phyloP scores from a whole-genome alignment of 1,139 yeast genomes.

The Debaryomyces singareniensis region DNA sequence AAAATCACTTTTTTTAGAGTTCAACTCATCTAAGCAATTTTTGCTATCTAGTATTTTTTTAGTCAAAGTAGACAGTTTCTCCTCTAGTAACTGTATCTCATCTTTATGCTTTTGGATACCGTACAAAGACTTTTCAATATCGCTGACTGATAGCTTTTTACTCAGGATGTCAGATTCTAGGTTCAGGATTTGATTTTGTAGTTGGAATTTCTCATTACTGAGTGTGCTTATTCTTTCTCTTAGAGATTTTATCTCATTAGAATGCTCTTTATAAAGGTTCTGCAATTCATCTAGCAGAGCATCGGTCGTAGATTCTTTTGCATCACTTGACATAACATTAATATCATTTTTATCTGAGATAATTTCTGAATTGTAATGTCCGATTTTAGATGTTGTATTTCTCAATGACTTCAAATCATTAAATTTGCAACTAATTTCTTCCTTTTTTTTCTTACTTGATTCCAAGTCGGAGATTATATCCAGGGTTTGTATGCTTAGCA shows the following conservation, averaged over 20 bases:
- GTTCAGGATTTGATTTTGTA: conserved; percentile 41
- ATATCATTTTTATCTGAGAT: conserved; percentile 1
- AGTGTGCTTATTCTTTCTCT: conserved; percentile 40
- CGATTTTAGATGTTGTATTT: conserved; percentile 30
- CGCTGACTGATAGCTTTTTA: conserved; percentile 47
- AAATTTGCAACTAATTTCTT: conserved; percentile 6
- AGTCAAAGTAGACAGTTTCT: conserved; percentile 3
- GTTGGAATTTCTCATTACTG: conserved; percentile 43
- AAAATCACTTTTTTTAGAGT: conserved; percentile 1
- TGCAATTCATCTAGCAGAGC: conserved; percentile 47
- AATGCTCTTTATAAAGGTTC: conserved; percentile 35
- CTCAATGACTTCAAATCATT: conserved; percentile 13
- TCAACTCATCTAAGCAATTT: conserved; percentile 6
- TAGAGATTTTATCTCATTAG: conserved; percentile 34
- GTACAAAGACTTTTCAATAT: conserved; percentile 42
- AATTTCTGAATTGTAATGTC: conserved; percentile 31
- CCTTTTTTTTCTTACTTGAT: conserved; percentile 6
- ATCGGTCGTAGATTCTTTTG: conserved; percentile 26
- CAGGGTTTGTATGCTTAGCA: conserved; percentile 7
- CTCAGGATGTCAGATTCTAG: conserved; percentile 54
- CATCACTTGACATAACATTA: conserved; percentile 24
- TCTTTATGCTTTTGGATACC: conserved; percentile 14
- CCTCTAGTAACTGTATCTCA: conserved; percentile 12
- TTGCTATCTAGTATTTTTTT: conserved; percentile 16
- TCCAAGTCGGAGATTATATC: neutral